These are phyloP conservation scores for Grosmannia clavigera DNA, from an alignment of 2,329 filamentous ascomycete species.

Conservation along the genomic window DNA sequence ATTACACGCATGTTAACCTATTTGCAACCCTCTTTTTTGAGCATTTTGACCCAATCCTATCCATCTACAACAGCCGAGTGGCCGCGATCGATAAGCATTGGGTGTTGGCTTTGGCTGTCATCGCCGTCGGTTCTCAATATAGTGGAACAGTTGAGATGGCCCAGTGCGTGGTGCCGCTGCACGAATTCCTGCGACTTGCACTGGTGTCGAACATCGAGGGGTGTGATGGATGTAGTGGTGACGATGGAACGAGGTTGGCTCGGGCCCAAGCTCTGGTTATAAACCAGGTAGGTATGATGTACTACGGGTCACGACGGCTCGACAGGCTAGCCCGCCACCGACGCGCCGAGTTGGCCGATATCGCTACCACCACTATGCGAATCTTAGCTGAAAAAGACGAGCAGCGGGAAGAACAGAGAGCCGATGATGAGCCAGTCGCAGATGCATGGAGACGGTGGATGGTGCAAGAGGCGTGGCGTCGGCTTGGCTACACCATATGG, in stretches of 20 bases:
- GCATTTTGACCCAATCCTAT: conserved; percentile 20
- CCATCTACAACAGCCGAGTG: conserved; percentile 16
- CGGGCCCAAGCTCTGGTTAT: conserved; percentile 2
- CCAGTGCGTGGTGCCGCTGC: conserved; percentile 12
- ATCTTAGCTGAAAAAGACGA: too few relatives aligned
- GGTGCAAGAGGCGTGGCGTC: background rate
- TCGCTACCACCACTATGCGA: background rate
- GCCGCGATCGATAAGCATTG: conserved; percentile 10
- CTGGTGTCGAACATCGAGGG: background rate
- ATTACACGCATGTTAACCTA: conserved; percentile 16
- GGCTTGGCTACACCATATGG: conserved; percentile 8
- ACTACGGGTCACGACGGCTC: conserved; percentile 4
- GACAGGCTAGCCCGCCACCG: background rate
- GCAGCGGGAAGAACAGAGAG: background rate
- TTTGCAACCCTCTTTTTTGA: conserved; percentile 21
- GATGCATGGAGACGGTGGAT: conserved; percentile 3
- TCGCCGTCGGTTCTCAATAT: conserved; percentile 16
- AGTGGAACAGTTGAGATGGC: conserved; percentile 13
- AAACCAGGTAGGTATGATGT: conserved; percentile 8
- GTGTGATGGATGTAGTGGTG: too few relatives aligned
- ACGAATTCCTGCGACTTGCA: conserved; percentile 14
- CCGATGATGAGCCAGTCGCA: background rate
- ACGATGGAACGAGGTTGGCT: background rate
- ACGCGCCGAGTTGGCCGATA: background rate
- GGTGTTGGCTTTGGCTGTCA: conserved; percentile 14